Conservation (phyloP, 345 rosid genomes). For the Microthlaspi erraticum region DNA sequence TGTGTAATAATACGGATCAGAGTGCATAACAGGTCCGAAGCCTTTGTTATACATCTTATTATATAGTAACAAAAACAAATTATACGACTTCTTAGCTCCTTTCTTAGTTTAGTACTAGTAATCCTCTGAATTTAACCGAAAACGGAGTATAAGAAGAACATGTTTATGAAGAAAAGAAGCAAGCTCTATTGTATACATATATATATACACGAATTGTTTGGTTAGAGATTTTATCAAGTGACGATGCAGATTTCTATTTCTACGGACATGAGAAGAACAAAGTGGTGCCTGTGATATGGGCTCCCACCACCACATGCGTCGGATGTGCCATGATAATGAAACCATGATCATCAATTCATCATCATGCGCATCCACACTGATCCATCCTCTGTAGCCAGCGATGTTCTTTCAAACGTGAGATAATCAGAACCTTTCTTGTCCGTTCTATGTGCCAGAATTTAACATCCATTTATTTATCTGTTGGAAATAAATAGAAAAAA, state of each 20-base stretch:
- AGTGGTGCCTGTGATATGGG: slow-evolving; percentile 39
- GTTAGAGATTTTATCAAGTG: slow-evolving; percentile 24
- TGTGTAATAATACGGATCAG: too few relatives aligned
- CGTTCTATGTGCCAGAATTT: slow-evolving; percentile 17
- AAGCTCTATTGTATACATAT: neutral
- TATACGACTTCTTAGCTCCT: neutral
- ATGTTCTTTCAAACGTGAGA: slow-evolving; percentile 24
- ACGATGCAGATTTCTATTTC: slow-evolving; percentile 26
- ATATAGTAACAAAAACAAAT: neutral
- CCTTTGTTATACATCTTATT: too few relatives aligned
- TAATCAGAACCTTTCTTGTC: slow-evolving; percentile 27
- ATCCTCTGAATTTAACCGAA: neutral
- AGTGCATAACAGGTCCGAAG: neutral
- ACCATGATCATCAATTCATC: slow-evolving; percentile 22
- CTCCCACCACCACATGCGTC: slow-evolving; percentile 41
- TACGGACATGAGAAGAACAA: slow-evolving; percentile 35
- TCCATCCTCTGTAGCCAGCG: slow-evolving; percentile 24
- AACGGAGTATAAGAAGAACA: neutral
- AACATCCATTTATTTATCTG: slow-evolving; percentile 39
- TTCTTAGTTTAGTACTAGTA: neutral
- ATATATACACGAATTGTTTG: slow-evolving; percentile 8
- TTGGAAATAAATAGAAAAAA: neutral
- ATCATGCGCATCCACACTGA: slow-evolving; percentile 30
- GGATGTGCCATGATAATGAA: slow-evolving; percentile 25
- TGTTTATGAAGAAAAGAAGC: slow-evolving; percentile 2